Percentiles rank a stretch among this genome's conserved stretches.
phyloP scores from a whole-genome alignment of 2,329 filamentous ascomycete species.

The Tympanopsis confertula region DNA sequence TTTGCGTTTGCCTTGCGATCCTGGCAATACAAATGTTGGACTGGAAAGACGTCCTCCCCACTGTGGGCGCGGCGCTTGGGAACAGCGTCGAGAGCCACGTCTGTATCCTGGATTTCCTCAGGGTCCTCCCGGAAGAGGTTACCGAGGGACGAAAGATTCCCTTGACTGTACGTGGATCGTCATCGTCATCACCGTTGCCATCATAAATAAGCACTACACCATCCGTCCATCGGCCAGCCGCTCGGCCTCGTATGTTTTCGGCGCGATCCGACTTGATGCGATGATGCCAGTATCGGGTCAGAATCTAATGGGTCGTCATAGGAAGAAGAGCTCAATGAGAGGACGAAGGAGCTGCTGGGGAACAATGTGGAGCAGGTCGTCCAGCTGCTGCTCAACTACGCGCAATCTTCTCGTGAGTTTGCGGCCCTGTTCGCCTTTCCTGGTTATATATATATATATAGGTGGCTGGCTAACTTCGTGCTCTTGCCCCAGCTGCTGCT shows the following conservation, averaged over 20 bases:
- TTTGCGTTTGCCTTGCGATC: conserved; percentile 89
- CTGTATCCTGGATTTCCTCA: conserved; percentile 88
- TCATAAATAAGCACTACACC: too few relatives aligned
- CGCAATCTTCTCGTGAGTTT: conserved; percentile 73
- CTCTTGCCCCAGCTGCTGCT: conserved; percentile 46
- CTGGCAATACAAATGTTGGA: conserved; percentile 90
- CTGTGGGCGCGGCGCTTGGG: conserved; percentile 69
- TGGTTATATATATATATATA: conserved; percentile 1
- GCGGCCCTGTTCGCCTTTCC: conserved; percentile 4
- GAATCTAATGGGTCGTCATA: conserved; percentile 38
- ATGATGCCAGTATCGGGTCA: too few relatives aligned
- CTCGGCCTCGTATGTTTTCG: too few relatives aligned
- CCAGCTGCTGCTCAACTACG: conserved; percentile 75
- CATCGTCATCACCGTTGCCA: conserved; percentile 2
- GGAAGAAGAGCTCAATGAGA: conserved; percentile 86
- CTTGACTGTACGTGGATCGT: conserved; percentile 80
- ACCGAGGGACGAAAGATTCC: conserved; percentile 99
- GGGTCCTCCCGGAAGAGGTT: conserved; percentile 95
- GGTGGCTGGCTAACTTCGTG: too few relatives aligned
- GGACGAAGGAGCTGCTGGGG: conserved; percentile 80
- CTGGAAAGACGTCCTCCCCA: conserved; percentile 85
- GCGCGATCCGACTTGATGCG: too few relatives aligned
- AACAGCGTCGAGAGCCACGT: conserved; percentile 68
- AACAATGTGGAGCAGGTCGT: conserved; percentile 85
- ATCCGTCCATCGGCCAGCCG: too few relatives aligned